Conservation (phyloP, 2,329 filamentous ascomycete species). For the Acrocalymma vagum region DNA sequence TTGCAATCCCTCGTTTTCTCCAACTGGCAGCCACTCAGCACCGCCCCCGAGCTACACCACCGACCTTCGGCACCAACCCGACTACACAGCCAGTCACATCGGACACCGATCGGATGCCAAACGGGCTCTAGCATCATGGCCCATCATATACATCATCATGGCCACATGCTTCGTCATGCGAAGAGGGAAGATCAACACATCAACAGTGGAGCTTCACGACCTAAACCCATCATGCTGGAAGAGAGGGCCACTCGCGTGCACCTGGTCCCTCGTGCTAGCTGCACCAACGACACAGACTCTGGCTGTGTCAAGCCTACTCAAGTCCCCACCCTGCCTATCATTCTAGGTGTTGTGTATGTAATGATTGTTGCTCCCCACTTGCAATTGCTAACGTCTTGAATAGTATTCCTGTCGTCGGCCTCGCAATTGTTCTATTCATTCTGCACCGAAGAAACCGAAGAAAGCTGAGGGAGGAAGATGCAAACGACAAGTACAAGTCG, state of each 20-base stretch:
- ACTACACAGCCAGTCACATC: slow-evolving; percentile 11
- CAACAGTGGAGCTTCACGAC: slow-evolving; percentile 17
- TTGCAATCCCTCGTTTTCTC: slow-evolving; percentile 10
- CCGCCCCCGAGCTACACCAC: slow-evolving; percentile 1
- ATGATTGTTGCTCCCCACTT: not conserved
- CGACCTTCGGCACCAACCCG: not conserved
- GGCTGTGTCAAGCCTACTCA: slow-evolving; percentile 47
- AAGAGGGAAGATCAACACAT: slow-evolving; percentile 27
- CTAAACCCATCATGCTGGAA: slow-evolving; percentile 31
- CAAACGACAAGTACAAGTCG: slow-evolving; percentile 85
- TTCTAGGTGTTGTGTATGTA: slow-evolving; percentile 45
- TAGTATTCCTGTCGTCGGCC: slow-evolving; percentile 78
- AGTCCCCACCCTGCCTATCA: slow-evolving; percentile 42
- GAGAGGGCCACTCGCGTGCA: slow-evolving; percentile 34
- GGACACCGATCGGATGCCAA: slow-evolving; percentile 26
- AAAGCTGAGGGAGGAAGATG: slow-evolving; percentile 79
- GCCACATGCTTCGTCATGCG: slow-evolving; percentile 40
- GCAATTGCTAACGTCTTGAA: slow-evolving; percentile 52
- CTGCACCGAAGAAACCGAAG: slow-evolving; percentile 81
- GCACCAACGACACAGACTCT: slow-evolving; percentile 41
- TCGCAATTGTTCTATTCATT: slow-evolving; percentile 73
- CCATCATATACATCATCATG: slow-evolving; percentile 37
- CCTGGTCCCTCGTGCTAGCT: slow-evolving; percentile 38
- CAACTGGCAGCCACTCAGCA: slow-evolving; percentile 2
- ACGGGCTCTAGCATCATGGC: slow-evolving; percentile 33